phyloP scores from a whole-genome alignment of 2,329 filamentous ascomycete species.

The Gliomastix tumulicola region DNA sequence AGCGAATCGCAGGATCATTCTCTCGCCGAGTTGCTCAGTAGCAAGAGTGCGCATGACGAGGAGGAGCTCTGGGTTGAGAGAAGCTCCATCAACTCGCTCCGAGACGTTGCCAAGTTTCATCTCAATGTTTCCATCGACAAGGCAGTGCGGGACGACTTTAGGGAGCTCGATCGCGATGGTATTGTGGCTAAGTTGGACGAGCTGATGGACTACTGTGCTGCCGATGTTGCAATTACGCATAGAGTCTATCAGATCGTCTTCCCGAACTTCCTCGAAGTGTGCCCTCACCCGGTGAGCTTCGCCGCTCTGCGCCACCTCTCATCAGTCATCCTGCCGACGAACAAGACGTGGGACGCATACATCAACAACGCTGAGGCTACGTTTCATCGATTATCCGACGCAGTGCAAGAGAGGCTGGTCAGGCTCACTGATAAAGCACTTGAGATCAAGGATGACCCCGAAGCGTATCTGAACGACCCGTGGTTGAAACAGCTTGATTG shows the following conservation, averaged over 20 bases:
- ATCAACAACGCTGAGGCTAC: slow-evolving; percentile 77
- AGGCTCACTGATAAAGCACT: slow-evolving; percentile 71
- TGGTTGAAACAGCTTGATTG: slow-evolving; percentile 95
- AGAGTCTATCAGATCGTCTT: slow-evolving; percentile 92
- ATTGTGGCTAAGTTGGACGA: slow-evolving; percentile 69
- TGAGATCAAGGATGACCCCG: slow-evolving; percentile 60
- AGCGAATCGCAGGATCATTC: slow-evolving; percentile 65
- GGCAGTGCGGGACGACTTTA: slow-evolving; percentile 77
- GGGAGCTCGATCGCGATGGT: slow-evolving; percentile 66
- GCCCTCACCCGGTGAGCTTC: slow-evolving; percentile 96
- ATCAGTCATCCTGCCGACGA: slow-evolving; percentile 83
- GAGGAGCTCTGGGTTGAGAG: slow-evolving; percentile 93
- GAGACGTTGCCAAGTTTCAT: slow-evolving; percentile 95
- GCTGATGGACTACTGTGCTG: slow-evolving; percentile 88
- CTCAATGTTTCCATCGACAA: slow-evolving; percentile 91
- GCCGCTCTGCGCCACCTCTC: slow-evolving; percentile 89
- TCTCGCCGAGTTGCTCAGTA: slow-evolving; percentile 63
- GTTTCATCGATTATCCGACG: slow-evolving; percentile 69
- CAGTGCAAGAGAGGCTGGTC: slow-evolving; percentile 69
- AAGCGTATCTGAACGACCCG: slow-evolving; percentile 70
- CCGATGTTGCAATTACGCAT: slow-evolving; percentile 89
- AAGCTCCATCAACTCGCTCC: slow-evolving; percentile 90
- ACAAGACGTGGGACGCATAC: slow-evolving; percentile 83
- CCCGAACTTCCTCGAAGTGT: slow-evolving; percentile 79
- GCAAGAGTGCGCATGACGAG: slow-evolving; percentile 69